Conservation (phyloP, 306 rosid genomes). For the Fagus crenata region DNA sequence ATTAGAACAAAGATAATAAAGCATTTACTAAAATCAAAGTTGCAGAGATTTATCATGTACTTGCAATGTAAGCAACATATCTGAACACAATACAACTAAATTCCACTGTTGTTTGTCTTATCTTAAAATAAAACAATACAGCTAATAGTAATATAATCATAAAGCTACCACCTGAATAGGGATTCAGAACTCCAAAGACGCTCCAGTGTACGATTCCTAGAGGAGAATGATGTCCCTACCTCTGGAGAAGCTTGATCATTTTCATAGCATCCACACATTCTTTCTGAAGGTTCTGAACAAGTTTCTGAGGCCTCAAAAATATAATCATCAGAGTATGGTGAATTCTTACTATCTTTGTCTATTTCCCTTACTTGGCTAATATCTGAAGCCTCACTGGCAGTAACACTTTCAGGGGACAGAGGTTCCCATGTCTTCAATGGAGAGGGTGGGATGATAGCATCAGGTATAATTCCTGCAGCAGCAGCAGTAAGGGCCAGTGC, state of each 20-base stretch:
- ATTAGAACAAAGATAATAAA: constrained; percentile 12
- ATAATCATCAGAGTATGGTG: constrained; percentile 44
- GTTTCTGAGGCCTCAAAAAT: constrained; percentile 50
- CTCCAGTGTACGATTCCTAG: constrained; percentile 46
- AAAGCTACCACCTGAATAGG: constrained; percentile 67
- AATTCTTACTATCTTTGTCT: constrained; percentile 56
- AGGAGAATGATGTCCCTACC: constrained; percentile 40
- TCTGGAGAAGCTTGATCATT: constrained; percentile 57
- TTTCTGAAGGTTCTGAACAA: constrained; percentile 42
- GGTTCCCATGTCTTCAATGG: constrained; percentile 55
- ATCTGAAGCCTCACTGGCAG: constrained; percentile 70
- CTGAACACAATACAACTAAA: constrained; percentile 13
- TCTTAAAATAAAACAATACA: constrained; percentile 19
- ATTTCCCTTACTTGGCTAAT: constrained; percentile 49
- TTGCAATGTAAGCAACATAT: constrained; percentile 20
- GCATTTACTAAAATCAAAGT: constrained; percentile 8
- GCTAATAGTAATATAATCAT: constrained; percentile 8
- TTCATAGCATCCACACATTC: constrained; percentile 47
- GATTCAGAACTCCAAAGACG: constrained; percentile 71
- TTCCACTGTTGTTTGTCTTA: constrained; percentile 5
- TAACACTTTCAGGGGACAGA: constrained; percentile 62
- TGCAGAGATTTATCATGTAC: constrained; percentile 12
- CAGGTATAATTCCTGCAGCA: constrained; percentile 77
- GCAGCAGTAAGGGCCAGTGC: constrained; percentile 71
- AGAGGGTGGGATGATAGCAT: constrained; percentile 49